A percentile compares a stretch with the other conserved stretches of the same genome.
Evolutionary conservation across 192 early-diverging fungal species (phyloP).

Genomic region (Phycomyces blakesleeanus): DNA sequence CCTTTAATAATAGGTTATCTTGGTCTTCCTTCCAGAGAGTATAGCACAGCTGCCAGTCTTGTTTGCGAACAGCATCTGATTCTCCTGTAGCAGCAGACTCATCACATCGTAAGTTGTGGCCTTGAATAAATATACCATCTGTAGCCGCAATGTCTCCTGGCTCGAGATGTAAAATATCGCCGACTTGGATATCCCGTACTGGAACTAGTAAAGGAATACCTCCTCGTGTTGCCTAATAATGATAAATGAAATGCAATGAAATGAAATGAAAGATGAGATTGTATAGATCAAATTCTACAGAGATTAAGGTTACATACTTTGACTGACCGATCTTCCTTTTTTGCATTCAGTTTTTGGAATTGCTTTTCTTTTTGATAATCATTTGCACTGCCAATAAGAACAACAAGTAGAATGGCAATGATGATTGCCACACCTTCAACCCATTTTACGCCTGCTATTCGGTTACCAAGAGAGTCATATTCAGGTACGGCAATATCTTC

Average conservation of each 20-base stretch:
- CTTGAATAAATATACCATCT: constrained; percentile 86
- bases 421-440: constrained; percentile 87
- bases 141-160: constrained; percentile 91
- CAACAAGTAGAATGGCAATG: constrained; percentile 73
- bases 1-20: not conserved
- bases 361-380: constrained; percentile 86
- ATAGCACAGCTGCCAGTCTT: constrained; percentile 48
- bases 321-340: constrained; percentile 79
- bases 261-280: no score
- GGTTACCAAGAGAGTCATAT: constrained; percentile 29
- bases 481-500: constrained; percentile 64
- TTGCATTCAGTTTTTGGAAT: constrained; percentile 78
- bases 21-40: not conserved
- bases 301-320: constrained; percentile 35
- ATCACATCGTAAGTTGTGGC: constrained; percentile 83
- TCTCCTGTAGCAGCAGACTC: constrained; percentile 96
- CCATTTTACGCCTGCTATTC: constrained; percentile 66
- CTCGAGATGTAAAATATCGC: constrained; percentile 84
- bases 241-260: no score
- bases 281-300: not conserved
- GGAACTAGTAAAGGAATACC: constrained; percentile 67
- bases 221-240: constrained; percentile 59
- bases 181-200: constrained; percentile 78
- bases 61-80: constrained; percentile 83
- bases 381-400: constrained; percentile 74